phyloP scores from a whole-genome alignment of 2,329 filamentous ascomycete genomes.

The Beauveria sp. region DNA sequence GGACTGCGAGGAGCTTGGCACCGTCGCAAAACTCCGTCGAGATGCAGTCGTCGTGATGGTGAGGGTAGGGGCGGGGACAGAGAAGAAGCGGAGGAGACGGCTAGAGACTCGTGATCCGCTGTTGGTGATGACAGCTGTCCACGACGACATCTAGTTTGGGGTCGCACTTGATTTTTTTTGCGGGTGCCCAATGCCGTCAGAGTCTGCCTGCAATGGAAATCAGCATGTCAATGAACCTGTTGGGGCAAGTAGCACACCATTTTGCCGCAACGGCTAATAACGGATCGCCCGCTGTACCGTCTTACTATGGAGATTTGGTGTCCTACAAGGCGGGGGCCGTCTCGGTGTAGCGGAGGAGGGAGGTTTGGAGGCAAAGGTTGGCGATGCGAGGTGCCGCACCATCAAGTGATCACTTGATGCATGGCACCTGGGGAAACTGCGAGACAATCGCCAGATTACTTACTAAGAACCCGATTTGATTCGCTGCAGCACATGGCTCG shows the following conservation, averaged over 20 bases:
- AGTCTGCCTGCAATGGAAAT: neutral
- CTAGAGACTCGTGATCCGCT: slow-evolving; percentile 3
- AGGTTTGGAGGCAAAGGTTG: no score
- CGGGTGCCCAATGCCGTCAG: neutral
- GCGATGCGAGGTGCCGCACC: no score
- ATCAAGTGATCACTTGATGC: no score
- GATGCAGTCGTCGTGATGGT: neutral
- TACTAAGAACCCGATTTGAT: no score
- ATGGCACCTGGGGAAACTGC: no score
- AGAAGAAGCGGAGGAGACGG: neutral
- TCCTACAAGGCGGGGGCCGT: neutral
- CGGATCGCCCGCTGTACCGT: neutral
- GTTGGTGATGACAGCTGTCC: neutral
- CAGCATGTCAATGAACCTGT: neutral
- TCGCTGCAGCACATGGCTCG: no score
- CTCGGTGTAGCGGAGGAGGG: neutral
- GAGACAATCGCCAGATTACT: no score
- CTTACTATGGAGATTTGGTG: neutral
- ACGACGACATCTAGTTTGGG: neutral
- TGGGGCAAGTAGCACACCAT: no score
- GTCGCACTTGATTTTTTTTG: neutral
- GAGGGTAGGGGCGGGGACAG: neutral
- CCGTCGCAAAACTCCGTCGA: neutral
- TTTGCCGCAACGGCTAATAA: neutral
- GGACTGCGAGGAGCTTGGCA: no score